Percentiles rank a stretch among this genome's conserved stretches.
phyloP scores from a whole-genome alignment of 2,329 filamentous ascomycete genomes.

The Davidsoniella australis region DNA sequence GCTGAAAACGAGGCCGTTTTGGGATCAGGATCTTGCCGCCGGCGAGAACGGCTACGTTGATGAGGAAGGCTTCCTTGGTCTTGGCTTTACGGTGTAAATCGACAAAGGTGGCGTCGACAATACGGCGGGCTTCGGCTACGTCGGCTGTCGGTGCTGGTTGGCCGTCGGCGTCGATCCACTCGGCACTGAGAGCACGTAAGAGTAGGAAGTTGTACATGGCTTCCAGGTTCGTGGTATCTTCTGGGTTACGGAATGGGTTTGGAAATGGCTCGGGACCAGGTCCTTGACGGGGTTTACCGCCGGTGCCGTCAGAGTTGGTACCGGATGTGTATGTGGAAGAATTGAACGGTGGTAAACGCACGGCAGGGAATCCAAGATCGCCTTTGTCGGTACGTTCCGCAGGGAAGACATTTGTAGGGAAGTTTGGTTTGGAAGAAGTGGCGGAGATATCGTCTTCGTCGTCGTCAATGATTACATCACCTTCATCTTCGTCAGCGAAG shows the following conservation, averaged over 20 bases:
- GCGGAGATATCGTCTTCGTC: background rate
- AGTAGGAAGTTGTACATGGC: conserved; percentile 38
- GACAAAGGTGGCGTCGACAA: conserved; percentile 36
- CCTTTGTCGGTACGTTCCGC: conserved; percentile 2
- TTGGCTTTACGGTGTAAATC: conserved; percentile 33
- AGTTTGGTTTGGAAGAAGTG: background rate
- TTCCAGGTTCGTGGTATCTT: conserved; percentile 38
- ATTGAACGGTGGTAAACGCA: background rate
- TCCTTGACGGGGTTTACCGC: no score
- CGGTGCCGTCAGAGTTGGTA: background rate
- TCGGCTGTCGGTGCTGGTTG: conserved; percentile 25
- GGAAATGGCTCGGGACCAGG: conserved; percentile 11
- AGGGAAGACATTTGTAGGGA: conserved; percentile 9
- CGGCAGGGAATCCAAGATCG: conserved; percentile 7
- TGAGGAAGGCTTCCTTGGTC: conserved; percentile 37
- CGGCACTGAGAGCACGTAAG: conserved; percentile 29
- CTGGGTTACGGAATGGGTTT: conserved; percentile 14
- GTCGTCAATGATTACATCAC: background rate
- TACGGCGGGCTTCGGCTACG: conserved; percentile 35
- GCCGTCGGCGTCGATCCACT: conserved; percentile 34
- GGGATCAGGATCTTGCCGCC: conserved; percentile 35
- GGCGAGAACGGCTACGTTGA: conserved; percentile 40
- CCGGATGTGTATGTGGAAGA: background rate
- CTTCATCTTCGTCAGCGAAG: background rate
- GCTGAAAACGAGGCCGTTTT: conserved; percentile 9